Evolutionary conservation across 495 filamentous ascomycete species (phyloP).

Genomic region (Trichoderma asperelloides): DNA sequence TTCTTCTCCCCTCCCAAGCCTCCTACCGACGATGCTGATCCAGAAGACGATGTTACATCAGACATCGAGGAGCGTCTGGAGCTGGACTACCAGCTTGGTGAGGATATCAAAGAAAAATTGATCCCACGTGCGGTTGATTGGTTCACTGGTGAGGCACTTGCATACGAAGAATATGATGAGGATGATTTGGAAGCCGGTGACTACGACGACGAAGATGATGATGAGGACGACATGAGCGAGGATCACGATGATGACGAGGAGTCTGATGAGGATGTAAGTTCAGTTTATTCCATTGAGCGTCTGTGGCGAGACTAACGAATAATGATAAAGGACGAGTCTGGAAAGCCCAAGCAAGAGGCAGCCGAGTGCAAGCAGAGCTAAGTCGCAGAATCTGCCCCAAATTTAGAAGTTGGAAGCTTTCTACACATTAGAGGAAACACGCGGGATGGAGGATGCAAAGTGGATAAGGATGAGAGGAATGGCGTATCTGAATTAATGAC

Average conservation of each 20-base stretch:
- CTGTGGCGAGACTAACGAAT: neutral
- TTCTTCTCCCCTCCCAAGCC: conserved; percentile 96
- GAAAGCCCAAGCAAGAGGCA: conserved; percentile 97
- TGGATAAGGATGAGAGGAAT: neutral
- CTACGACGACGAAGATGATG: conserved; percentile 88
- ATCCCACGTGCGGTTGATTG: conserved; percentile 98
- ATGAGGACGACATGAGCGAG: conserved; percentile 66
- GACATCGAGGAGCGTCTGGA: conserved; percentile 98
- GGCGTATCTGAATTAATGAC: conserved; percentile 4
- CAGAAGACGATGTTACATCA: conserved; percentile 73
- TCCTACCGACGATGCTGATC: conserved; percentile 62
- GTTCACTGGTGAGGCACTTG: conserved; percentile 98
- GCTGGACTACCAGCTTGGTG: conserved; percentile 96
- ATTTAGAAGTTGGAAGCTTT: neutral
- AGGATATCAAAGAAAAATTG: conserved; percentile 99
- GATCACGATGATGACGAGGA: conserved; percentile 83
- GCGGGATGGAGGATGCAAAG: neutral
- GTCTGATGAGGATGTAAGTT: conserved; percentile 85
- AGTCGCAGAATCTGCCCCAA: conserved; percentile 17
- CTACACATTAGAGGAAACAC: neutral
- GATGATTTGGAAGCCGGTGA: conserved; percentile 79
- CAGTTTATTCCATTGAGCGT: conserved; percentile 8
- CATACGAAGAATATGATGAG: conserved; percentile 90
- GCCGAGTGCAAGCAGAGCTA: conserved; percentile 99
- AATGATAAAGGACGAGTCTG: conserved; percentile 67